phyloP scores from a whole-genome alignment of 768 basidiomycete genomes.

The Auricularia cornea region DNA sequence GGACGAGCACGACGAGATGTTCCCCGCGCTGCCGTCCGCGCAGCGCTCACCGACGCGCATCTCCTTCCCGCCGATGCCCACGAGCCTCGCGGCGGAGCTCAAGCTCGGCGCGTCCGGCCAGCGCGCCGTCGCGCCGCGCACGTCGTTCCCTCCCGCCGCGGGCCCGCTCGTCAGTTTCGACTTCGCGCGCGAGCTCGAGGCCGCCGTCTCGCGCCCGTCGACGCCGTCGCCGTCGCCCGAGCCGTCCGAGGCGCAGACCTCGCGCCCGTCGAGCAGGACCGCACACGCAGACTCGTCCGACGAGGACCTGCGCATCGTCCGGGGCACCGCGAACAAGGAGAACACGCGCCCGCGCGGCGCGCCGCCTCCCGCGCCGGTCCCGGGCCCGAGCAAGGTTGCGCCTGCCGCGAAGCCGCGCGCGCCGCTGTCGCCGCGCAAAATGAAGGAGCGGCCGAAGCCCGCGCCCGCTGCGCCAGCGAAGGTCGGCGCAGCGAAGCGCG shows the following conservation, averaged over 20 bases:
- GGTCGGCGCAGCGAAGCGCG: neutral
- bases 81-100: neutral
- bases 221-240: neutral
- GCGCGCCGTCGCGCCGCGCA: neutral
- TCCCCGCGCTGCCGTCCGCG: neutral
- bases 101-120: neutral
- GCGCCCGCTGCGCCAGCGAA: neutral
- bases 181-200: neutral
- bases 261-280: neutral
- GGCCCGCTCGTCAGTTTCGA: neutral
- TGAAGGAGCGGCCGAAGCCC: neutral
- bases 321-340: neutral
- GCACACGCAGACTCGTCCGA: neutral
- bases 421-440: neutral
- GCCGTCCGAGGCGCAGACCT: neutral
- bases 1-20: neutral
- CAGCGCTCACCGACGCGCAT: neutral
- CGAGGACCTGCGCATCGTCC: neutral
- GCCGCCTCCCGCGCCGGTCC: neutral
- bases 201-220: neutral
- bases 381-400: neutral
- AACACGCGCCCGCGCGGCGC: neutral
- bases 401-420: neutral
- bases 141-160: neutral
- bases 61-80: neutral